phyloP scores from a whole-genome alignment of 2,329 filamentous ascomycete species.

The Zasmidium angulare region DNA sequence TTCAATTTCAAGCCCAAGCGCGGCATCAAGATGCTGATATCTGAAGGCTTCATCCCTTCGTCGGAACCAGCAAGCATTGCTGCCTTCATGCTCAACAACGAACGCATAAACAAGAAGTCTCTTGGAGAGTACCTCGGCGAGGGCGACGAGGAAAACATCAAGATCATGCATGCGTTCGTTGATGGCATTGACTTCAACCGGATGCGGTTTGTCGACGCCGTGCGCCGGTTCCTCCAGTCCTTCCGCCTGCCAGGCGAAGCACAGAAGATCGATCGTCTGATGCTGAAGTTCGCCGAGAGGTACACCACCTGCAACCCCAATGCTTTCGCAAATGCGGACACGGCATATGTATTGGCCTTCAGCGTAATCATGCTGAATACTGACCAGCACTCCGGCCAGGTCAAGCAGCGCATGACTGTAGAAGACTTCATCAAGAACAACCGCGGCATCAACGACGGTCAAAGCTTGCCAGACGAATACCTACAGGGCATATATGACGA shows the following conservation, averaged over 20 bases:
- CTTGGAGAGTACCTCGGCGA: slow-evolving; percentile 95
- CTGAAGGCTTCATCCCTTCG: slow-evolving; percentile 83
- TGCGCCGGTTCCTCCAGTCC: slow-evolving; percentile 87
- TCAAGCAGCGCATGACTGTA: slow-evolving; percentile 86
- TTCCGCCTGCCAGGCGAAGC: slow-evolving; percentile 95
- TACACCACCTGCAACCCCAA: slow-evolving; percentile 95
- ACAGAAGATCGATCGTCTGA: slow-evolving; percentile 98
- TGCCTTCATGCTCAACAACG: slow-evolving; percentile 75
- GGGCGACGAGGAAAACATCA: slow-evolving; percentile 87
- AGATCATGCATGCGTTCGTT: slow-evolving; percentile 98
- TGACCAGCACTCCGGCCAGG: slow-evolving; percentile 87
- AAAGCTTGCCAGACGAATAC: slow-evolving; percentile 90
- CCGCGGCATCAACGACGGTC: slow-evolving; percentile 93
- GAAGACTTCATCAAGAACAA: slow-evolving; percentile 99
- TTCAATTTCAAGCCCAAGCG: slow-evolving; percentile 99
- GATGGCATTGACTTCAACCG: slow-evolving; percentile 92
- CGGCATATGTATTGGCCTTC: slow-evolving; percentile 92
- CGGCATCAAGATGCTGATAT: slow-evolving; percentile 79
- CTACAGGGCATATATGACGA: slow-evolving; percentile 87
- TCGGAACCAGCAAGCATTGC: slow-evolving; percentile 80
- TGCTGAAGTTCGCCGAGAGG: slow-evolving; percentile 97
- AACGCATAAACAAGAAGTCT: slow-evolving; percentile 84
- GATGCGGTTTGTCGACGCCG: slow-evolving; percentile 86
- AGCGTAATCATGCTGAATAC: slow-evolving; percentile 97
- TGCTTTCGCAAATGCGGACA: slow-evolving; percentile 96